Evolutionary conservation across 2,329 filamentous ascomycete species (phyloP), one percentile per base, ranked within the genome.

Genomic region (Coniosporium tulheliwenetii): DNA sequence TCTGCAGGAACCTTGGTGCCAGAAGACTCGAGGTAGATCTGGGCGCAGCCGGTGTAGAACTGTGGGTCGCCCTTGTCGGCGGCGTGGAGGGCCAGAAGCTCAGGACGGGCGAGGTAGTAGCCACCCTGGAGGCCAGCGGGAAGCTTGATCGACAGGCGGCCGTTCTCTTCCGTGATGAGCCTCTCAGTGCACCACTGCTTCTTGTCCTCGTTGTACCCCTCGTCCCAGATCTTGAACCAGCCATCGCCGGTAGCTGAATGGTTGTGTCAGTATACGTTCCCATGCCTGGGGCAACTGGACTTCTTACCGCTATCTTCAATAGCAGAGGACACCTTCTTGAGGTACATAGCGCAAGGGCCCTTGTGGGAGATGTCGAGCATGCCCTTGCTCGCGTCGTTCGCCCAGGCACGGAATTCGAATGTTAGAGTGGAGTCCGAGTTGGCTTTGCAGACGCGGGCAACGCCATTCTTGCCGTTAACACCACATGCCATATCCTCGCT

Each of bases 181-280:
- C 73, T 75, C 52, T 83, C 73, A 2, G 77, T 79, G 59, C 81
- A 85, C 79, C 81, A 86, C 54, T 73, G 63, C 26, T 63, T 56
- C 1, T 64, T 63, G 5, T 54, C 48, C 5, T 61, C 54, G 49
- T 81, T 67, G 58, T 81, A 83, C 37, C 77, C 79, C 39, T 79
- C 69, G 43, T 82, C 71, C 66, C 71, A 84, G 53, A 86, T 73
- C 67, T 85, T 85, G 69, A 86, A 82, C 82, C 81, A 87, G 33
- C 81, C 81, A 39, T 66, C 61, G 4, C 81, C 80, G 16, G 68
- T 62, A 26, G 19, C 19, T 26, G 19, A 7, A 26, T 4, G 19
- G 19, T 26, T 7, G 19, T 7, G 19, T 26, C 19, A 26, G 19
- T 26, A 26, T 26, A 26, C 19, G 3, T 26, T 3, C 7, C 19